These are phyloP conservation scores for Gyromitra esculenta DNA, from an alignment of 2,329 filamentous ascomycete species.

Conservation along the genomic window DNA sequence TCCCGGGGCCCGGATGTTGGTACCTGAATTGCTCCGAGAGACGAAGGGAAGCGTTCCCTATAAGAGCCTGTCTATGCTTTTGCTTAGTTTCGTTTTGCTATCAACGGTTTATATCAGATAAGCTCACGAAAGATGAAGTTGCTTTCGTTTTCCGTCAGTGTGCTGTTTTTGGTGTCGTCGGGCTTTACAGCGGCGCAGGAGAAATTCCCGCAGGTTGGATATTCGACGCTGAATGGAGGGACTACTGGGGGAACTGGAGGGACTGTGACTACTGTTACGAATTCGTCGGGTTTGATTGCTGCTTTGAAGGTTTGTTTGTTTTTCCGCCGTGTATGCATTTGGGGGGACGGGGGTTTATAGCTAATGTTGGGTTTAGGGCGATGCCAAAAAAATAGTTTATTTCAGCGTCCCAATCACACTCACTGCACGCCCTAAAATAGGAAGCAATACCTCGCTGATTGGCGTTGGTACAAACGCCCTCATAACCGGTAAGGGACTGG, in stretches of 20 bases:
- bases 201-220: constrained; percentile 49
- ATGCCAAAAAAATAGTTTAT: constrained; percentile 62
- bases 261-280: constrained; percentile 64
- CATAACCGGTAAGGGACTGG: constrained; percentile 61
- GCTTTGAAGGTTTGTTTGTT: constrained; percentile 60
- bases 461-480: constrained; percentile 60
- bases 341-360: neutral
- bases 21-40: constrained; percentile 26
- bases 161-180: constrained; percentile 3
- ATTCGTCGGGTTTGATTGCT: constrained; percentile 62
- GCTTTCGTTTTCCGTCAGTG: constrained; percentile 11
- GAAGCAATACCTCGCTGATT: constrained; percentile 64
- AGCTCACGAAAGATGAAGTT: constrained; percentile 29
- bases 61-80: neutral
- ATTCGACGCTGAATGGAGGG: constrained; percentile 53
- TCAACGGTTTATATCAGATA: neutral
- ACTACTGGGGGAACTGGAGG: constrained; percentile 63
- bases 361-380: constrained; percentile 27
- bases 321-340: neutral
- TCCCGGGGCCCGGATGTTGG: constrained; percentile 21
- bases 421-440: constrained; percentile 62
- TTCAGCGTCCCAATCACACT: constrained; percentile 63
- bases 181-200: constrained; percentile 19
- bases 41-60: constrained; percentile 9
- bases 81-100: neutral